Conservation (phyloP, 306 rosid genomes). For the Fragaria nilgerrensis region DNA sequence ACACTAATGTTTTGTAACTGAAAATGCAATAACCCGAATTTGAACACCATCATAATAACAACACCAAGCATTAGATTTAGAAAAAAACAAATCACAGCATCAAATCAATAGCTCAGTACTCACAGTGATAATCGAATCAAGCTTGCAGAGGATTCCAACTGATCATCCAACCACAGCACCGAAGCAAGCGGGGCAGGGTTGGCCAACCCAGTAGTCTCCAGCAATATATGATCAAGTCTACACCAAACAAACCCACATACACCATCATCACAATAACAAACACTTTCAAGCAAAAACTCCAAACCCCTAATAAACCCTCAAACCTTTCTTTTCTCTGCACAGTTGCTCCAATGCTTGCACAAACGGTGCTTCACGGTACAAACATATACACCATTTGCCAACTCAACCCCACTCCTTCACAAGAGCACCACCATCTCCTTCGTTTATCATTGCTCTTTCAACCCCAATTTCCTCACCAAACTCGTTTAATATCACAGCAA, state of each 20-base stretch:
- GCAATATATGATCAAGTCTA: constrained; percentile 88
- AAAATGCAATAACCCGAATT: background rate
- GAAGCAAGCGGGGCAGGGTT: constrained; percentile 98
- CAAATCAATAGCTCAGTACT: constrained; percentile 28
- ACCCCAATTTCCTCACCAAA: constrained; percentile 97
- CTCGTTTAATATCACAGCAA: constrained; percentile 92
- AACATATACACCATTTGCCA: constrained; percentile 92
- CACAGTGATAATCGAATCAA: constrained; percentile 89
- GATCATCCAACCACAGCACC: constrained; percentile 94
- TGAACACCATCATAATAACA: background rate
- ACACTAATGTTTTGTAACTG: background rate
- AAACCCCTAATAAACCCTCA: background rate
- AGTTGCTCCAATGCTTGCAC: constrained; percentile 95
- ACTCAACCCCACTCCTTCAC: constrained; percentile 99
- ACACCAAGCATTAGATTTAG: background rate
- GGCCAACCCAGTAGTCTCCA: constrained; percentile 98
- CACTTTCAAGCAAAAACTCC: background rate
- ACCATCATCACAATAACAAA: background rate
- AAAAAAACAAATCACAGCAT: background rate
- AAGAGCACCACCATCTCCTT: constrained; percentile 87
- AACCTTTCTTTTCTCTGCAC: constrained; percentile 85
- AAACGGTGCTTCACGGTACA: constrained; percentile 90
- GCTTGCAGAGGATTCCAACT: constrained; percentile 76
- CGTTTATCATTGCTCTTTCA: constrained; percentile 94
- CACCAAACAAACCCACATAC: constrained; percentile 1